These are phyloP conservation scores for Ballota nigra DNA, from an alignment of 257 asterid genomes.

Conservation along the genomic window DNA sequence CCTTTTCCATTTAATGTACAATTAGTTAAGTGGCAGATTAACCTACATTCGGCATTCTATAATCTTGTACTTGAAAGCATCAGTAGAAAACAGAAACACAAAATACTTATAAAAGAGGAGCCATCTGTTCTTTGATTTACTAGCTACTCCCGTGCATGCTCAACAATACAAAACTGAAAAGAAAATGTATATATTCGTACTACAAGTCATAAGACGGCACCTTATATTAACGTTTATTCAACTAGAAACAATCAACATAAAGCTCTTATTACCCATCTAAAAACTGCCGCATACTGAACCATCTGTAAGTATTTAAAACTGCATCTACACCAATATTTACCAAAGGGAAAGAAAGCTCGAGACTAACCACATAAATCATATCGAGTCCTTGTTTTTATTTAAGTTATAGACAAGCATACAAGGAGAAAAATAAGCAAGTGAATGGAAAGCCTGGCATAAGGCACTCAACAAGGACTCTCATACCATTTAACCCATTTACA, in stretches of 20 bases:
- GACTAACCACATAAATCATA: not conserved
- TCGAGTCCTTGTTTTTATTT: not conserved
- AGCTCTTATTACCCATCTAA: no score
- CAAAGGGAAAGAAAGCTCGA: not conserved
- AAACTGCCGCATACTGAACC: not conserved
- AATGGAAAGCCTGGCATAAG: not conserved
- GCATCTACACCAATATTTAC: not conserved
- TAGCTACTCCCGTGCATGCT: not conserved
- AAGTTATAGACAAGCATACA: not conserved
- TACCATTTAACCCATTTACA: not conserved
- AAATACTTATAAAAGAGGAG: not conserved
- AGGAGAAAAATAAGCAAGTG: constrained; percentile 4
- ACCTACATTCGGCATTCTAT: not conserved
- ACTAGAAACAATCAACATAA: not conserved
- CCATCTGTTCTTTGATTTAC: no score
- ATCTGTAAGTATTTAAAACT: not conserved
- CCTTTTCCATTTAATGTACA: not conserved
- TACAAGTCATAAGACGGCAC: not conserved
- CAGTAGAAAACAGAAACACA: not conserved
- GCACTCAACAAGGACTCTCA: not conserved
- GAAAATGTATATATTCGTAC: not conserved
- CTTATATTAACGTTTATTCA: not conserved
- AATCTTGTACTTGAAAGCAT: not conserved
- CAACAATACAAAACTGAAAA: not conserved
- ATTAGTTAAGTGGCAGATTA: not conserved